Conservation (phyloP, 257 asterid genomes). For the Solanum virginianum region DNA sequence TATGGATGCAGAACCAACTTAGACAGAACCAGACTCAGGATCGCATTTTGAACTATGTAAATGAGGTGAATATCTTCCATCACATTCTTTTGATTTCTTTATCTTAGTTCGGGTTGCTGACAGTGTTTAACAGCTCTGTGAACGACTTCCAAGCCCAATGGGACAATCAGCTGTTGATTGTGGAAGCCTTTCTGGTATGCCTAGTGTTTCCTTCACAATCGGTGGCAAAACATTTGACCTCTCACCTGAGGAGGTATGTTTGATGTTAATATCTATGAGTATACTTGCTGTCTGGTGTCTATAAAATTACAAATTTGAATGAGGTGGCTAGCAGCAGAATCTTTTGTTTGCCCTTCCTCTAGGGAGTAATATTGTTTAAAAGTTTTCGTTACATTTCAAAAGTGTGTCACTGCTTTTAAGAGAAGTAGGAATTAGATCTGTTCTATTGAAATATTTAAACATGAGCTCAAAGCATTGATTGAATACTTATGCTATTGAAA, state of each 20-base stretch:
- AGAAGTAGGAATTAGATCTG: neutral
- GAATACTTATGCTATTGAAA: neutral
- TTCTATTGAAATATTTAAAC: neutral
- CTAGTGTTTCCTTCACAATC: slow-evolving; percentile 72
- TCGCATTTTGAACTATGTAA: slow-evolving; percentile 61
- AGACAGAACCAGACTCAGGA: slow-evolving; percentile 76
- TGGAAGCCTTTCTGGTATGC: slow-evolving; percentile 59
- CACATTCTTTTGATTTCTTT: neutral
- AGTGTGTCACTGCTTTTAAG: neutral
- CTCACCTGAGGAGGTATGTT: slow-evolving; percentile 67
- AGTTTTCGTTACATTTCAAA: neutral
- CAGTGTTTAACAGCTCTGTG: slow-evolving; percentile 54
- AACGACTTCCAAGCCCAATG: slow-evolving; percentile 85
- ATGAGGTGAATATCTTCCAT: slow-evolving; percentile 38
- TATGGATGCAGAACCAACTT: slow-evolving; percentile 94
- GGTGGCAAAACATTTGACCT: slow-evolving; percentile 70
- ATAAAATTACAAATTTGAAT: neutral
- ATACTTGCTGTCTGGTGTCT: neutral
- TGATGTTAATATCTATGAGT: neutral
- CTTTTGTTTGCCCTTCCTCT: neutral
- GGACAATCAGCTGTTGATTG: slow-evolving; percentile 95
- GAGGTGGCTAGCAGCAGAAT: neutral
- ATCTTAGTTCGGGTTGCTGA: neutral
- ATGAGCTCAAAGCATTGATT: neutral
- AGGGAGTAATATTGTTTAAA: too few species aligned